Conservation (phyloP, 1,139 yeast genomes). For the Yamadazyma atlantica region DNA sequence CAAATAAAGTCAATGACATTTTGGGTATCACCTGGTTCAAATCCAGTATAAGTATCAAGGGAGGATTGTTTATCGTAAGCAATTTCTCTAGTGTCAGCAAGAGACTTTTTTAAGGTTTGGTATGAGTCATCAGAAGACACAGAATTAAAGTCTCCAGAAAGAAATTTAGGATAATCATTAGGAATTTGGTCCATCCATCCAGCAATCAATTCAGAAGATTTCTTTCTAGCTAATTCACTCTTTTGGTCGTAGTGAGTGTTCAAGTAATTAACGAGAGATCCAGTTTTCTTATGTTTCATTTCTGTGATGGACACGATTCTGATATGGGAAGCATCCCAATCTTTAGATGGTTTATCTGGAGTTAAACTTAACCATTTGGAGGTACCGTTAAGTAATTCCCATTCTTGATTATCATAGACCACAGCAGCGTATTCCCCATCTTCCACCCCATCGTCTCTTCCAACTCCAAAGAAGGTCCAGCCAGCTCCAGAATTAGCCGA, state of each 20-base stretch:
- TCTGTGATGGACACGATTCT: constrained; percentile 45
- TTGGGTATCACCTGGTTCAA: constrained; percentile 24
- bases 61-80: constrained; percentile 22
- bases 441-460: constrained; percentile 46
- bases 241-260: constrained; percentile 47
- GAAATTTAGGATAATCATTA: constrained; percentile 32
- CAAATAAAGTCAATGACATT: constrained; percentile 31
- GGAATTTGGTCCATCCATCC: constrained; percentile 28
- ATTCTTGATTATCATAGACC: constrained; percentile 29
- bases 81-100: constrained; percentile 21
- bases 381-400: constrained; percentile 33
- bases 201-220: constrained; percentile 30
- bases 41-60: constrained; percentile 41
- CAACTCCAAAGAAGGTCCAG: constrained; percentile 46
- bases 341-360: constrained; percentile 42
- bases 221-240: constrained; percentile 37
- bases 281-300: constrained; percentile 22
- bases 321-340: constrained; percentile 43
- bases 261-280: constrained; percentile 29
- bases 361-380: constrained; percentile 47
- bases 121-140: constrained; percentile 14
- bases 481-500: constrained; percentile 11
- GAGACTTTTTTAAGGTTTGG: constrained; percentile 26
- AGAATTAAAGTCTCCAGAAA: constrained; percentile 24
- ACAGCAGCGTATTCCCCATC: constrained; percentile 49